A percentile compares a stretch with the other conserved stretches of the same genome.
Conservation (phyloP, 2,329 filamentous ascomycete species). For the Bimuria novae-zelandiae region DNA sequence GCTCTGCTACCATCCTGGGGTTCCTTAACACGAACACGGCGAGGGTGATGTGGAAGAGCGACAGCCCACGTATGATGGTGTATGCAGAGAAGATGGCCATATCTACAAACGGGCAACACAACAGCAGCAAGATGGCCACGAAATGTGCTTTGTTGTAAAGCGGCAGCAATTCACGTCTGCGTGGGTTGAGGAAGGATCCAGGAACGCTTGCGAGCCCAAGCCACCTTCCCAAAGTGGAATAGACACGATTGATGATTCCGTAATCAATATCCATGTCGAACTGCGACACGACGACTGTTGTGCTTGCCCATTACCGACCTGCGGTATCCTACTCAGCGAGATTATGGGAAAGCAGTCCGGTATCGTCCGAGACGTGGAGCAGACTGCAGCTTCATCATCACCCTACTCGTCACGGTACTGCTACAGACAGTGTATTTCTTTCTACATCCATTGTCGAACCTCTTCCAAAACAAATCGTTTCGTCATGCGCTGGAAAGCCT, state of each 20-base stretch:
- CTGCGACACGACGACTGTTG: background rate
- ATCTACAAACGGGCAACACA: background rate
- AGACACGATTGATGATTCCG: conserved; percentile 1
- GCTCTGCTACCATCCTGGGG: conserved; percentile 74
- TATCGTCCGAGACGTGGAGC: conserved; percentile 1
- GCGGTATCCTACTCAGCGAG: background rate
- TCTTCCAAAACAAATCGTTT: background rate
- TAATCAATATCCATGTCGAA: background rate
- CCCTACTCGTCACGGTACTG: conserved; percentile 12
- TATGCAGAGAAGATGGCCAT: conserved; percentile 84
- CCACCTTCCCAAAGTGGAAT: background rate
- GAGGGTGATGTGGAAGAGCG: conserved; percentile 82
- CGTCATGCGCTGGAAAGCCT: conserved; percentile 7
- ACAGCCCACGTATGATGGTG: conserved; percentile 79
- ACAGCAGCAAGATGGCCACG: background rate
- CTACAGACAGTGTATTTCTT: background rate
- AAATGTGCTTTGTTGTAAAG: background rate
- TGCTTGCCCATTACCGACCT: background rate
- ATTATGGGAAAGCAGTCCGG: conserved; percentile 15
- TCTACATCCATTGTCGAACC: background rate
- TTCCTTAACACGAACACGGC: conserved; percentile 82
- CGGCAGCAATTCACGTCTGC: conserved; percentile 4
- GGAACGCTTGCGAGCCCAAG: conserved; percentile 24
- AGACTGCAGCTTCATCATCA: conserved; percentile 10
- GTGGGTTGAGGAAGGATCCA: conserved; percentile 17